phyloP scores from a whole-genome alignment of 441 rosid species.

The Arabidopsis lyrata region DNA sequence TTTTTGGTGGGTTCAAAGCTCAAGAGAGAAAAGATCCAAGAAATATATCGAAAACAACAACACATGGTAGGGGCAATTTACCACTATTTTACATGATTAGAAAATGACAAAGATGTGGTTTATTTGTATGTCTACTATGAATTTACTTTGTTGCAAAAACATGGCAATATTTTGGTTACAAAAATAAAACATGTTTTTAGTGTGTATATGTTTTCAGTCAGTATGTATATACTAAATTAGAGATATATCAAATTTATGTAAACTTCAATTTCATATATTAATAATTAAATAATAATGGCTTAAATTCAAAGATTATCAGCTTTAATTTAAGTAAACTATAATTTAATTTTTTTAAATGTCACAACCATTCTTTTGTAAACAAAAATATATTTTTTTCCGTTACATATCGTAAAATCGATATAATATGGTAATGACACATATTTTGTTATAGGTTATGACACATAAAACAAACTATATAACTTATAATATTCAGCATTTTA shows the following conservation, averaged over 20 bases:
- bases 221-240: neutral
- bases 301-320: neutral
- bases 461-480: no score
- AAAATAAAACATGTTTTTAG: neutral
- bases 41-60: conserved; percentile 31
- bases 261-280: neutral
- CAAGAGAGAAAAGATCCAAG: conserved; percentile 31
- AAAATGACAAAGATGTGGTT: conserved; percentile 25
- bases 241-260: neutral
- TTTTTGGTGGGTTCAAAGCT: conserved; percentile 14
- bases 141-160: neutral
- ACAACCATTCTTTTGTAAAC: no score
- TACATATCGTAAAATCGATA: no score
- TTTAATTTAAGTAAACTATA: neutral
- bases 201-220: neutral
- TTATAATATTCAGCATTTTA: no score
- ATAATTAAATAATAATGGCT: neutral
- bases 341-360: no score
- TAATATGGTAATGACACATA: neutral
- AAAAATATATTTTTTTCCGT: no score
- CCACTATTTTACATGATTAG: conserved; percentile 15
- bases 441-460: no score
- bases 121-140: neutral
- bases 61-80: conserved; percentile 38
- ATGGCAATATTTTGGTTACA: neutral